Evolutionary conservation across 2,329 filamentous ascomycete species (phyloP).

Genomic region (Fusarium armeniacum): DNA sequence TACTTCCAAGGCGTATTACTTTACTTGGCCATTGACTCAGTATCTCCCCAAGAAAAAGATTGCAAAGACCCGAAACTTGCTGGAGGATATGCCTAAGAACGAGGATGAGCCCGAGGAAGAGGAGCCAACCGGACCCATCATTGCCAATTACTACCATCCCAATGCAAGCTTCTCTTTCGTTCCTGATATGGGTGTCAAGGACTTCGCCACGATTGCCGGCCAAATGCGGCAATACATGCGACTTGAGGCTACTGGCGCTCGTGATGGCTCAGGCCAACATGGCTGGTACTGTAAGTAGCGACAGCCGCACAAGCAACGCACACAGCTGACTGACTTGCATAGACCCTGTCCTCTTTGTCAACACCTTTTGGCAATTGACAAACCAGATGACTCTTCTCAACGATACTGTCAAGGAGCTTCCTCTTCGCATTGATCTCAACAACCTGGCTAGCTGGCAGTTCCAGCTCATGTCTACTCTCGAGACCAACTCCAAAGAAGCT

Average conservation of each 20-base stretch:
- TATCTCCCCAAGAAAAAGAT: conserved; percentile 93
- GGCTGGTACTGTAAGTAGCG: conserved; percentile 80
- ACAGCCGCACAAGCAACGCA: too few relatives aligned
- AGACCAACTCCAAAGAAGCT: conserved; percentile 88
- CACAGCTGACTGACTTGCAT: conserved; percentile 40
- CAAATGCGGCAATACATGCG: conserved; percentile 83
- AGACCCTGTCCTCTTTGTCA: conserved; percentile 87
- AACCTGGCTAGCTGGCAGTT: conserved; percentile 93
- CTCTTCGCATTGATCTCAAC: conserved; percentile 85
- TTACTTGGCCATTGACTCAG: conserved; percentile 86
- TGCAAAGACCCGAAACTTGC: conserved; percentile 86
- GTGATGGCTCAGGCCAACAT: conserved; percentile 87
- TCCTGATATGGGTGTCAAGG: conserved; percentile 80
- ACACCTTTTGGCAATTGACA: conserved; percentile 97
- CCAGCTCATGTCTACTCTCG: conserved; percentile 84
- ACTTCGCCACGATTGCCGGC: conserved; percentile 76
- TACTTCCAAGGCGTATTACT: conserved; percentile 82
- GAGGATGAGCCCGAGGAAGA: conserved; percentile 63
- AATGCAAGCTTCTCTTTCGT: conserved; percentile 93
- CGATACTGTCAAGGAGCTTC: conserved; percentile 84
- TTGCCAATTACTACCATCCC: conserved; percentile 92
- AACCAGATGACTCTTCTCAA: conserved; percentile 94
- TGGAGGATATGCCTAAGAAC: conserved; percentile 65
- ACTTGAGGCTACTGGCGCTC: conserved; percentile 82
- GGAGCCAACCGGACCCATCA: conserved; percentile 73